phyloP scores from a whole-genome alignment of 768 basidiomycete genomes.

The Boletus edulis region DNA sequence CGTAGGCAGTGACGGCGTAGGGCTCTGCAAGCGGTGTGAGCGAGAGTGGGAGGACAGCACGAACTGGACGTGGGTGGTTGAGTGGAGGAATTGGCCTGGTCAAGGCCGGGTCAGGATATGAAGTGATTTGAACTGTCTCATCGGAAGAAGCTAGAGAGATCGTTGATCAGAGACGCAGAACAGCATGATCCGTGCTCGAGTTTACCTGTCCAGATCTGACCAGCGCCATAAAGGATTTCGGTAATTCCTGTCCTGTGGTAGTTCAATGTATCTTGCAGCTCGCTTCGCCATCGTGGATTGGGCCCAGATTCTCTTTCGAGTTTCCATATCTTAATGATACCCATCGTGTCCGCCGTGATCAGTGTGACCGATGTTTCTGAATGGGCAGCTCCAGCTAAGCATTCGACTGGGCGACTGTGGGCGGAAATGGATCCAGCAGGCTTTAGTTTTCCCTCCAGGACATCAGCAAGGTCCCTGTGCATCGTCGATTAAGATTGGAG shows the following conservation, averaged over 20 bases:
- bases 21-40: slow-evolving; percentile 65
- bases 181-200: neutral
- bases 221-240: slow-evolving; percentile 63
- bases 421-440: slow-evolving; percentile 70
- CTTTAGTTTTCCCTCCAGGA: slow-evolving; percentile 38
- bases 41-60: slow-evolving; percentile 67
- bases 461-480: slow-evolving; percentile 60
- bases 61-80: slow-evolving; percentile 62
- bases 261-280: slow-evolving; percentile 51
- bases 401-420: slow-evolving; percentile 88
- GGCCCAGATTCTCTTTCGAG: slow-evolving; percentile 42
- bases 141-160: slow-evolving; percentile 75
- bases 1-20: slow-evolving; percentile 78
- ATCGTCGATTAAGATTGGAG: neutral
- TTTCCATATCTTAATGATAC: slow-evolving; percentile 80
- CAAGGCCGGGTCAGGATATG: slow-evolving; percentile 35
- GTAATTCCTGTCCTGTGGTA: slow-evolving; percentile 85
- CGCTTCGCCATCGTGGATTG: slow-evolving; percentile 49
- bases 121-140: slow-evolving; percentile 69
- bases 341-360: slow-evolving; percentile 92
- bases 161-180: neutral
- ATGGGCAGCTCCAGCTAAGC: slow-evolving; percentile 53
- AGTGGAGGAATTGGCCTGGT: slow-evolving; percentile 49
- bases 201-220: slow-evolving; percentile 86
- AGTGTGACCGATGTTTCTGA: slow-evolving; percentile 51